Evolutionary conservation across 176 grass and related monocot species (phyloP).

Genomic region (Oryza australiensis): DNA sequence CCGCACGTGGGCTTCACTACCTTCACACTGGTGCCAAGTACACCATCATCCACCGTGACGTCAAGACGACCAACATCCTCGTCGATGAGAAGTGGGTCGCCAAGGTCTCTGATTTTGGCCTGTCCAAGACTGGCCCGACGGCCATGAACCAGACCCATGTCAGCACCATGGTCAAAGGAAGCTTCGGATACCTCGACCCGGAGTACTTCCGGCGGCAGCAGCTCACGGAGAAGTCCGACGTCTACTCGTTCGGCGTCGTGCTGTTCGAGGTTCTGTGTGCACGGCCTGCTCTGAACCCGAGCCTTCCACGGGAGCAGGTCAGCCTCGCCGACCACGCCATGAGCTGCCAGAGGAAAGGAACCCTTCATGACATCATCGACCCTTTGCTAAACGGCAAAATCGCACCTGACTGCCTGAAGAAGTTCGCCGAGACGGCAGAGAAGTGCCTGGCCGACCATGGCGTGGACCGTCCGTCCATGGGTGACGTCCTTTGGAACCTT

Average conservation of each 20-base stretch:
- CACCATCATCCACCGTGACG: conserved; percentile 89
- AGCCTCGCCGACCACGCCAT: conserved; percentile 56
- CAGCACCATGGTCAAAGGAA: conserved; percentile 89
- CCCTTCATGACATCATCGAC: conserved; percentile 45
- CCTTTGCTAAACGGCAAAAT: conserved; percentile 35
- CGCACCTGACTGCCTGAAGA: conserved; percentile 44
- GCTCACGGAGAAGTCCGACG: conserved; percentile 77
- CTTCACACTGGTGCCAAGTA: conserved; percentile 84
- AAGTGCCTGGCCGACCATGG: conserved; percentile 55
- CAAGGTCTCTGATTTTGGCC: conserved; percentile 80
- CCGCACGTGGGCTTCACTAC: conserved; percentile 74
- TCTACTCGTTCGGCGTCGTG: conserved; percentile 83
- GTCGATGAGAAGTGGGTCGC: conserved; percentile 75
- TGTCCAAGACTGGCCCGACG: conserved; percentile 73
- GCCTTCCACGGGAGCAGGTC: conserved; percentile 51
- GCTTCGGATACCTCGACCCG: conserved; percentile 83
- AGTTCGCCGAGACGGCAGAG: conserved; percentile 51
- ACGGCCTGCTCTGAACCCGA: conserved; percentile 56
- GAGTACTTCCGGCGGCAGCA: conserved; percentile 82
- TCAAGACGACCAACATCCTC: conserved; percentile 88
- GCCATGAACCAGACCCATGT: conserved; percentile 72
- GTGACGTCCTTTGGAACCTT: conserved; percentile 55
- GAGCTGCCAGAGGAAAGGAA: conserved; percentile 48
- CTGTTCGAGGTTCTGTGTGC: conserved; percentile 79
- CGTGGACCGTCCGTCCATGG: conserved; percentile 48